phyloP scores from a whole-genome alignment of 768 basidiomycete genomes.

The Leccinellum rugosiceps region DNA sequence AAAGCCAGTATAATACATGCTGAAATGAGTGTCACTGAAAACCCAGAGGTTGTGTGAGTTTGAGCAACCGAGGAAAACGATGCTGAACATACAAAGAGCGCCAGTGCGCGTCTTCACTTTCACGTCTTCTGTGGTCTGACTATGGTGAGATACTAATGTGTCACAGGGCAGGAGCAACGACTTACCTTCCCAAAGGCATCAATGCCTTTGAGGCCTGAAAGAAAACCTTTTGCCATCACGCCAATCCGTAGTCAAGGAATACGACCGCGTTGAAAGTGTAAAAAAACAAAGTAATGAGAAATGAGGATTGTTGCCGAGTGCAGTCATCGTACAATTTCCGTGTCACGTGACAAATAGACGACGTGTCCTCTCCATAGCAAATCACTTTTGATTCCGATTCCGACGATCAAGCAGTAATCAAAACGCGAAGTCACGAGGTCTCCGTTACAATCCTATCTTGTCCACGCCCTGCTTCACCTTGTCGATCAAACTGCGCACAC shows the following conservation, averaged over 20 bases:
- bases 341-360: conserved; percentile 24
- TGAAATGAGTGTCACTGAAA: conserved; percentile 84
- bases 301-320: background rate
- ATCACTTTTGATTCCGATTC: background rate
- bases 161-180: background rate
- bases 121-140: conserved; percentile 96
- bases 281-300: conserved; percentile 8
- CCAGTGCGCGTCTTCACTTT: conserved; percentile 98
- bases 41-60: conserved; percentile 8
- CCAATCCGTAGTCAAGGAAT: conserved; percentile 21
- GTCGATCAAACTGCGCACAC: conserved; percentile 81
- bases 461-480: conserved; percentile 89
- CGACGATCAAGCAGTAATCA: background rate
- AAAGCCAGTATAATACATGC: conserved; percentile 90
- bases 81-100: conserved; percentile 68
- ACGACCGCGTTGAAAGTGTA: conserved; percentile 7
- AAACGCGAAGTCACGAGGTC: background rate
- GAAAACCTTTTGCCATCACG: conserved; percentile 74
- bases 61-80: background rate
- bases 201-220: conserved; percentile 79
- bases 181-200: conserved; percentile 99
- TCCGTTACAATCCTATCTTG: conserved; percentile 37
- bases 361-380: conserved; percentile 22
- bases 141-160: conserved; percentile 11
- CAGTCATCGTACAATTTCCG: background rate